Percentiles rank a stretch among this genome's conserved stretches.
Conservation (phyloP, 2,329 filamentous ascomycete genomes). For the Diplocarpon rosae region DNA sequence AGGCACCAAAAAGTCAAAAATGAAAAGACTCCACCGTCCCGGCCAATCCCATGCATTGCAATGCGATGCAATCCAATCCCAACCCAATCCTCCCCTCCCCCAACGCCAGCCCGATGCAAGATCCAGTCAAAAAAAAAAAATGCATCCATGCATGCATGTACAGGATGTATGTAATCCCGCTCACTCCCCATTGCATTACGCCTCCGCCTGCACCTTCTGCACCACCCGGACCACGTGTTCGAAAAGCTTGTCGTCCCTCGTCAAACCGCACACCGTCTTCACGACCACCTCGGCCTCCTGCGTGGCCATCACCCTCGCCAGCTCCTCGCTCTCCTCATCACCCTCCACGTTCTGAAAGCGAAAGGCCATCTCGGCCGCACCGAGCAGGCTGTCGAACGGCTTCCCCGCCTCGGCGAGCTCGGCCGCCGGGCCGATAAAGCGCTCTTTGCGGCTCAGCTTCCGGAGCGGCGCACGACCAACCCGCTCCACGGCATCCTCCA, state of each 20-base stretch:
- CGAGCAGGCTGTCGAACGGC: conserved; percentile 62
- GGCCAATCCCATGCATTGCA: too few species aligned
- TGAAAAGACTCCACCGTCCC: too few species aligned
- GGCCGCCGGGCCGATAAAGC: conserved; percentile 84
- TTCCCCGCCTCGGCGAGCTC: conserved; percentile 76
- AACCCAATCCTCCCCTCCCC: too few species aligned
- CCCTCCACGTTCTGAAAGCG: conserved; percentile 91
- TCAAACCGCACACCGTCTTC: conserved; percentile 69
- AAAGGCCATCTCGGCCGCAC: conserved; percentile 81
- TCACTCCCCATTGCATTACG: too few species aligned
- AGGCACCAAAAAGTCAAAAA: too few species aligned
- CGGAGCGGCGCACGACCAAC: conserved; percentile 89
- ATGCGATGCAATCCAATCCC: too few species aligned
- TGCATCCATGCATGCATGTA: too few species aligned
- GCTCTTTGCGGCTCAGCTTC: conserved; percentile 90
- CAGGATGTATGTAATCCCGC: too few species aligned
- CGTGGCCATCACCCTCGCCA: conserved; percentile 75
- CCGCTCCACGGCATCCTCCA: conserved; percentile 88
- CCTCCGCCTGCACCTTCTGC: conserved; percentile 61
- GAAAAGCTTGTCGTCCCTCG: conserved; percentile 67
- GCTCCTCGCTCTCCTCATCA: conserved; percentile 78
- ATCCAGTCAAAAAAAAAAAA: too few species aligned
- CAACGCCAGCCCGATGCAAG: too few species aligned
- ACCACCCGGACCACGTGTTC: conserved; percentile 66
- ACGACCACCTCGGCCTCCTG: conserved; percentile 65